Percentiles rank a stretch among this genome's conserved stretches.
phyloP scores from a whole-genome alignment of 768 basidiomycete genomes.

The Rickenella mellea region DNA sequence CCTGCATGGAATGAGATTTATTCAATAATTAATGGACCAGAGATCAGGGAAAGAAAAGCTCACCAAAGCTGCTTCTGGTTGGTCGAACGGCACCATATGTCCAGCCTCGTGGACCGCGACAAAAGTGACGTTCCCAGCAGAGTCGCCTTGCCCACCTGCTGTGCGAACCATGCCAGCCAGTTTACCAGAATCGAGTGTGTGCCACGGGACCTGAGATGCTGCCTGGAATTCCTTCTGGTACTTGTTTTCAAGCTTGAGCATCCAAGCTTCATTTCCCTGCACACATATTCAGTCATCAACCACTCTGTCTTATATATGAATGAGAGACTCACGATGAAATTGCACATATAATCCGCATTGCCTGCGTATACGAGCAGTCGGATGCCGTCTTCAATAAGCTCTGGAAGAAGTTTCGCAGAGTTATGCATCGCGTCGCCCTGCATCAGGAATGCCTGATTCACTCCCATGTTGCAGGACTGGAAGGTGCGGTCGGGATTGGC shows the following conservation, averaged over 20 bases:
- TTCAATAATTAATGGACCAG: too few relatives aligned
- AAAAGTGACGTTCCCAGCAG: slow-evolving; percentile 81
- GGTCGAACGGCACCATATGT: slow-evolving; percentile 88
- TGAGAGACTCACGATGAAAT: slow-evolving; percentile 47
- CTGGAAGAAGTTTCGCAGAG: slow-evolving; percentile 66
- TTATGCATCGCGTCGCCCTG: slow-evolving; percentile 88
- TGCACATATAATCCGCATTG: slow-evolving; percentile 86
- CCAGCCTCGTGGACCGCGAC: slow-evolving; percentile 75
- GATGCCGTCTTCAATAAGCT: slow-evolving; percentile 75
- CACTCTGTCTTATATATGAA: too few relatives aligned
- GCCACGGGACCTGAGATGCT: slow-evolving; percentile 45
- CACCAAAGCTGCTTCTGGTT: slow-evolving; percentile 79
- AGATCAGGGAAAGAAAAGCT: too few relatives aligned
- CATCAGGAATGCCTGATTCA: slow-evolving; percentile 71
- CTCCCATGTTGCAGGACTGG: slow-evolving; percentile 64
- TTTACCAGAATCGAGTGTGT: slow-evolving; percentile 39
- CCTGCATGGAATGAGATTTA: too few relatives aligned
- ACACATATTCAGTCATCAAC: background rate
- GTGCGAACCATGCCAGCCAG: slow-evolving; percentile 60
- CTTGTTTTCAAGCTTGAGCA: slow-evolving; percentile 48
- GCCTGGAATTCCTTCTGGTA: slow-evolving; percentile 54
- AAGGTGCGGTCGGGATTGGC: slow-evolving; percentile 52
- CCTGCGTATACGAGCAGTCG: slow-evolving; percentile 86
- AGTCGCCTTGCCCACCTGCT: slow-evolving; percentile 52
- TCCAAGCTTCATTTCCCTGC: slow-evolving; percentile 73